Percentiles rank a stretch among this genome's conserved stretches.
phyloP scores from a whole-genome alignment of 2,329 filamentous ascomycete genomes.

The Apiospora hydei region DNA sequence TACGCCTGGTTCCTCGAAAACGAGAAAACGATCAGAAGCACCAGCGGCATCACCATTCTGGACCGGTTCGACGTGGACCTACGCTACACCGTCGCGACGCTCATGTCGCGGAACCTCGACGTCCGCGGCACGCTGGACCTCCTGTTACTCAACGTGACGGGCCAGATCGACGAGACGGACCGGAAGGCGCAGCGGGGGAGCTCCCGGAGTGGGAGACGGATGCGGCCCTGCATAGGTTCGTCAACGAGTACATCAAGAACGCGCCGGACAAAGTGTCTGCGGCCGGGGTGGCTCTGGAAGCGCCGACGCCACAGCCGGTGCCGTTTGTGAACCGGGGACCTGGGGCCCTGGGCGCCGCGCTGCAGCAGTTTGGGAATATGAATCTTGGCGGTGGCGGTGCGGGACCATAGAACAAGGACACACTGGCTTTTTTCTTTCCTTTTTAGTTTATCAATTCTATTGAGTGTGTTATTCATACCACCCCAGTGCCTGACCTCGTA shows the following conservation, averaged over 20 bases:
- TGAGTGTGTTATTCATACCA: no score
- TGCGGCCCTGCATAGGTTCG: neutral
- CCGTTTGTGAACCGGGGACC: no score
- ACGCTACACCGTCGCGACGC: neutral
- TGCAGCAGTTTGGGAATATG: neutral
- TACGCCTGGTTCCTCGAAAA: neutral
- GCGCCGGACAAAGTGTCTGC: neutral
- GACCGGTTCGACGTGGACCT: neutral
- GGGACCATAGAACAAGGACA: neutral
- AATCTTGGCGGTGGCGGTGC: neutral
- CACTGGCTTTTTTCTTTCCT: neutral
- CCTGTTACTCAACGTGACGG: neutral
- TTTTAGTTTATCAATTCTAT: neutral
- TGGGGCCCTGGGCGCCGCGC: no score
- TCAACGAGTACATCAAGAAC: neutral
- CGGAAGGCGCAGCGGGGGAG: neutral
- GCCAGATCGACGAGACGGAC: neutral
- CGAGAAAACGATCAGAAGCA: neutral
- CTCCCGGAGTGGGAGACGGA: neutral
- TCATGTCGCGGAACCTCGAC: neutral
- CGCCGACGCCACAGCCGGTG: neutral
- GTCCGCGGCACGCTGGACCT: neutral
- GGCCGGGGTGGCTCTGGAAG: neutral
- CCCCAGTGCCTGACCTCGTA: neutral
- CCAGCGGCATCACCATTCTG: neutral